Evolutionary conservation across 2,329 filamentous ascomycete genomes (phyloP).

Genomic region (Tolypocladium album): DNA sequence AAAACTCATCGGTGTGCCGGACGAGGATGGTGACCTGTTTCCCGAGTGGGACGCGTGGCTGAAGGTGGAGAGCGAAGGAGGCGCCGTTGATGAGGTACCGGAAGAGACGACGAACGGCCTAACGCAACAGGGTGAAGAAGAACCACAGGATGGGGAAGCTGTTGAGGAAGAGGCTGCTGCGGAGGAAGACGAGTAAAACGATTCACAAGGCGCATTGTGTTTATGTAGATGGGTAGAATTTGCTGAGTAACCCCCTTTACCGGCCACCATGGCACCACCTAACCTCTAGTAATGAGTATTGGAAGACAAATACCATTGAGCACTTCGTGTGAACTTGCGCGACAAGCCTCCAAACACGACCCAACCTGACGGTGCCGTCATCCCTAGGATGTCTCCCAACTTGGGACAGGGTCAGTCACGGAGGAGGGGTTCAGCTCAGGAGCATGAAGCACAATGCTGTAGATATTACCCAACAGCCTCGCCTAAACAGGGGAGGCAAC

Average conservation of each 20-base stretch:
- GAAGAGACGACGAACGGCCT: conserved; percentile 2
- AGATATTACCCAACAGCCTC: neutral
- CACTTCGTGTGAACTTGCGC: neutral
- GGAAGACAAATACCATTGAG: neutral
- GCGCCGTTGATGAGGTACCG: conserved; percentile 13
- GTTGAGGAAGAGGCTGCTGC: conserved; percentile 15
- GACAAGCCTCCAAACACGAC: neutral
- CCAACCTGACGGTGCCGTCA: neutral
- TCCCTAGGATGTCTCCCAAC: too few species aligned
- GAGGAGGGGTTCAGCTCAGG: neutral
- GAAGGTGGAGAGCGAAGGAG: conserved; percentile 64
- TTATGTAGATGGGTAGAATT: conserved; percentile 1
- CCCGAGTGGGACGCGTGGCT: conserved; percentile 94
- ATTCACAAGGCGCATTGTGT: conserved; percentile 11
- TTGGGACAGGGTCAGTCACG: neutral
- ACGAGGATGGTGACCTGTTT: conserved; percentile 78
- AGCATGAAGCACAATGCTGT: neutral
- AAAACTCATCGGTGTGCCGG: conserved; percentile 73
- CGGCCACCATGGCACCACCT: neutral
- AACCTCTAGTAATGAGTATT: neutral
- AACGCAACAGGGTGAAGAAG: conserved; percentile 10
- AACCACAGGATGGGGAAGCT: conserved; percentile 9
- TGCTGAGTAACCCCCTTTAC: neutral
- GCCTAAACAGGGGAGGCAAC: neutral
- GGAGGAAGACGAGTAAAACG: conserved; percentile 10